phyloP scores from a whole-genome alignment of 106 monocot genomes.

The Acorus gramineus region DNA sequence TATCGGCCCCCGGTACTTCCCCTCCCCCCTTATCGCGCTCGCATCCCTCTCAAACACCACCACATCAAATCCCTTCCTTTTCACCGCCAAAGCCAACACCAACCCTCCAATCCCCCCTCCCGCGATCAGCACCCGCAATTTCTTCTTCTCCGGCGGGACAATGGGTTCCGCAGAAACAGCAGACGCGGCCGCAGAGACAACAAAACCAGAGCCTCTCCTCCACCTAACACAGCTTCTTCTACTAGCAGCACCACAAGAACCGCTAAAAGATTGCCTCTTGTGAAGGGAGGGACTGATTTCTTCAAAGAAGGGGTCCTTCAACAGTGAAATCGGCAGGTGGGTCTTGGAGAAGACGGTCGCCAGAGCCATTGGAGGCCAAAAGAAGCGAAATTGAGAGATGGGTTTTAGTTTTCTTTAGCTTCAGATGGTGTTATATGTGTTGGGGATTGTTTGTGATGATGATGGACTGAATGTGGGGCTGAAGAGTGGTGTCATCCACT shows the following conservation, averaged over 20 bases:
- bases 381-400: too few species aligned
- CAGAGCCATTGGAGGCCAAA: too few species aligned
- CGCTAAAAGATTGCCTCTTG: neutral
- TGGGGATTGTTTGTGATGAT: too few species aligned
- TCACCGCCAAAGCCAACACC: conserved; percentile 59
- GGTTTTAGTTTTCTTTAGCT: too few species aligned
- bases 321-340: conserved; percentile 10
- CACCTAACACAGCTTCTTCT: neutral
- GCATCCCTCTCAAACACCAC: conserved; percentile 69
- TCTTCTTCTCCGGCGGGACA: conserved; percentile 5
- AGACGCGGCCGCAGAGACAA: neutral
- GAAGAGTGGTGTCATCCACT: too few species aligned
- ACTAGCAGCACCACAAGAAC: neutral
- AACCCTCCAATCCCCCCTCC: conserved; percentile 77
- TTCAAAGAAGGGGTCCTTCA: neutral
- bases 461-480: too few species aligned
- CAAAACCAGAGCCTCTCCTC: conserved; percentile 1
- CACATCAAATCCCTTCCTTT: conserved; percentile 72
- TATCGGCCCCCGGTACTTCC: conserved; percentile 77
- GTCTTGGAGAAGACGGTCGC: conserved; percentile 18
- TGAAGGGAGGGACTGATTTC: neutral
- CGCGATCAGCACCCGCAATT: conserved; percentile 42
- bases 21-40: conserved; percentile 71
- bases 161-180: neutral
- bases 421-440: too few species aligned